Base-by-base conservation (phyloP, 257 asterid genomes). In the Nicotiana sylvestris region DNA sequence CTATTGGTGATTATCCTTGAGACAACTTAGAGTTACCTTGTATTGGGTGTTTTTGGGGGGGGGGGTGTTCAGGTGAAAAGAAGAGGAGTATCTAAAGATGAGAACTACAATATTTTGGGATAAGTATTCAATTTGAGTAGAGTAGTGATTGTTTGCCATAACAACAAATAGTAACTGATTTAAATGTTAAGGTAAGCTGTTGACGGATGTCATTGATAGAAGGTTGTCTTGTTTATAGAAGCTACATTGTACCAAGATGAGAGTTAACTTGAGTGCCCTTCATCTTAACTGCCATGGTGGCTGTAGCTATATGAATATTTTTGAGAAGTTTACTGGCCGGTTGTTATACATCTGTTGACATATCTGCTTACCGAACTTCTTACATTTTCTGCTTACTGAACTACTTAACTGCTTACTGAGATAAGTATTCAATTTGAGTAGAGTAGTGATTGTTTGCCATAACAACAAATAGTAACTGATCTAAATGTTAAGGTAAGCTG, bases 301-400 rank as follows among this genome's bases (percentile, higher is more conserved):
- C 88, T 83, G 89, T 88, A 88, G 91, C 89, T 27, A 86, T 83
- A 86, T 29, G 70, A 12, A 65, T 21, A 2, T 84, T n/a, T 10
- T 35, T 65, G 65, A 83, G 89, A 86, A 85, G 89, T 88, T 88
- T 62, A 84, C 91, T 88, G 91, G 91, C 91, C 91, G 91, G 88
- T 88, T 85, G 88, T 86, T 86, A 87, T 43, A 43, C 76, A 15
- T 9, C 62, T 76, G 29, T 88, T 88, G 89, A 85, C 83, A 70
- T 77, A 88, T 88, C 91, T 88, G 89, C 91, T 88, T 88, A 88
- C 91, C 88, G 91, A 88, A 86, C 74, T 88, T 88, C 88, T 88
- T 65, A 88, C 78, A 86, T 86, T 43, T 43, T 43, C 49, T 43
- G 11, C 11, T 0, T 43, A 43, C 49, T 43, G 11, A 43, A 43